Percentiles rank a stretch among this genome's conserved stretches.
Evolutionary conservation across 768 basidiomycete species (phyloP).

Genomic region (Mycena leptocephala): DNA sequence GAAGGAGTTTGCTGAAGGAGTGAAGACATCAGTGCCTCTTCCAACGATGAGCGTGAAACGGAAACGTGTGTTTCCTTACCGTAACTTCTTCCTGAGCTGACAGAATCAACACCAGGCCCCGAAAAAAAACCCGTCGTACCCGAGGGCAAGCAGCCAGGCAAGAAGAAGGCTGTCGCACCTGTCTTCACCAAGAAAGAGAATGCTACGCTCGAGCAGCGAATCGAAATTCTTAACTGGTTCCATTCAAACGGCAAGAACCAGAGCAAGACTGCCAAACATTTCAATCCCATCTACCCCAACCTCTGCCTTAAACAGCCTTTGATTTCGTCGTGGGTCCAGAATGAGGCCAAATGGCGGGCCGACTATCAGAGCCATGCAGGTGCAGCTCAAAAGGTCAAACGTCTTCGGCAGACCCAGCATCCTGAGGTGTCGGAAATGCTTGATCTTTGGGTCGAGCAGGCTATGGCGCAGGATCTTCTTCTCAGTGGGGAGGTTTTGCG

Average conservation of each 20-base stretch:
- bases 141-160: constrained; percentile 3
- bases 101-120: not conserved
- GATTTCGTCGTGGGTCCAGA: constrained; percentile 52
- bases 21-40: not conserved
- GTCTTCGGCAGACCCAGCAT: constrained; percentile 38
- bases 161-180: constrained; percentile 18
- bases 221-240: constrained; percentile 56
- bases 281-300: constrained; percentile 49
- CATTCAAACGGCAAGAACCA: constrained; percentile 52
- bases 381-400: constrained; percentile 5
- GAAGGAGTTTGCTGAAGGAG: constrained; percentile 24
- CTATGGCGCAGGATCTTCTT: constrained; percentile 45
- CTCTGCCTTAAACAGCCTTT: constrained; percentile 52
- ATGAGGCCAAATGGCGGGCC: constrained; percentile 40
- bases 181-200: constrained; percentile 43
- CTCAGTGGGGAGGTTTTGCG: constrained; percentile 54
- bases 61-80: constrained; percentile 1
- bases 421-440: constrained; percentile 54
- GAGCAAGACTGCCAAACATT: constrained; percentile 48
- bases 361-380: constrained; percentile 23
- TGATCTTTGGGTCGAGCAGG: constrained; percentile 54
- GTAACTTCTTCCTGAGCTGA: not conserved
- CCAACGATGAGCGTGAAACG: not conserved
- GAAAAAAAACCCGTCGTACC: constrained; percentile 16
- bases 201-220: constrained; percentile 51